Evolutionary conservation across 768 basidiomycete genomes (phyloP), one percentile per base, ranked within the genome.

Genomic region (Mycena rebaudengoi): DNA sequence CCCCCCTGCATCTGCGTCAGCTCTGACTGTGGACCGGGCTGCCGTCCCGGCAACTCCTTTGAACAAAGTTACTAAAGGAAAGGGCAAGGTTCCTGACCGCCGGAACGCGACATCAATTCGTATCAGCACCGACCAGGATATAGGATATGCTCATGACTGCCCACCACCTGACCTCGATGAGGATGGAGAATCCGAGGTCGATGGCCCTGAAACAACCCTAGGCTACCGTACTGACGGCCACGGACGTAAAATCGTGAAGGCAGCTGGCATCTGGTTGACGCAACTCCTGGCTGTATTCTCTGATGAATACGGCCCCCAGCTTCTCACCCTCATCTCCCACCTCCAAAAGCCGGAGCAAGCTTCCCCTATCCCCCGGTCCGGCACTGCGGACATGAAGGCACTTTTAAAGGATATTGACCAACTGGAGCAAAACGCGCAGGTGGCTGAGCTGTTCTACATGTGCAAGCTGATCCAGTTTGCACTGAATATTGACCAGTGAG

Each of bases 401-500:
- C 4, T 55, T 3, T 10, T 55, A 3, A 7, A 10, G 18, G 54
- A 55, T 33, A 3, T 55, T 6, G 6, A 1, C 12, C 10, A 7
- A 7, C 5, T 55, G 21, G 54, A 55, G 20, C 20, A 12, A 2
- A 21, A 44, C 13, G 41, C 54, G 1, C 4, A 12, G 1, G 40
- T 32, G 4, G 35, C 8, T 4, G 54, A 55, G 5, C 13, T 55
- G 29, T 21, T 55, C 13, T 55, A 55, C 14, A 55, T 55, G 54
- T 35, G n/a, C 41, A 55, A 55, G 14, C 43, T 55, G 0, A 25
- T 55, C 1, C 54, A 55, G 21, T 32, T 55, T 8, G 30, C n/a
- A 2, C 23, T 55, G 3, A 55, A 55, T 8, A 18, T 55, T 44
- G 54, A 55, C 25, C 41, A 55, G 54, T 55, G 20, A 29, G 54